Evolutionary conservation across 495 filamentous ascomycete genomes (phyloP).

Genomic region (Hyaloscypha hepaticicola): DNA sequence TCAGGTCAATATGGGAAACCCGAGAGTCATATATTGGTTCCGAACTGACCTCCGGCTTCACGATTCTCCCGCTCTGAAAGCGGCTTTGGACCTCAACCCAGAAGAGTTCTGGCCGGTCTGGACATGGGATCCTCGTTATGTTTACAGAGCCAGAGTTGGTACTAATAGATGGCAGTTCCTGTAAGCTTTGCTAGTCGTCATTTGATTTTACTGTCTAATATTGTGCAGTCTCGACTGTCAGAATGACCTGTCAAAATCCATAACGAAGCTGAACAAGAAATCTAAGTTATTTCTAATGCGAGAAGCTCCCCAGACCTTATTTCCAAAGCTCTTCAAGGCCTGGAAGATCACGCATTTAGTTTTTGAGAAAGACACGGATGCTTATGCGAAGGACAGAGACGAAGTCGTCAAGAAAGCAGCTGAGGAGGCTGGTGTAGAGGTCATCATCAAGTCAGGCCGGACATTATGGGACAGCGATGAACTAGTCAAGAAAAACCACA

Average conservation of each 20-base stretch:
- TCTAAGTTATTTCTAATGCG: constrained; percentile 66
- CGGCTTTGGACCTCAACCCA: constrained; percentile 61
- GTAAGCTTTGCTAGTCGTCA: constrained; percentile 29
- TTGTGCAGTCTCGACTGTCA: constrained; percentile 58
- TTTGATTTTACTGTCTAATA: constrained; percentile 9
- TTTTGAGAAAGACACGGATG: constrained; percentile 72
- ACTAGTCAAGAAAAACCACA: constrained; percentile 57
- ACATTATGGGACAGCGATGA: constrained; percentile 69
- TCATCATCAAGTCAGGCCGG: constrained; percentile 56
- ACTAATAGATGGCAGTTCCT: constrained; percentile 67
- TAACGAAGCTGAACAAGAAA: constrained; percentile 59
- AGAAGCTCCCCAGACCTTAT: constrained; percentile 64
- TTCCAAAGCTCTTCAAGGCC: constrained; percentile 64
- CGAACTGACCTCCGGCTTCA: constrained; percentile 71
- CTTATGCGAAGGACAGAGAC: constrained; percentile 63
- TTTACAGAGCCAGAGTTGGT: constrained; percentile 63
- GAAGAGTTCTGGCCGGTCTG: constrained; percentile 62
- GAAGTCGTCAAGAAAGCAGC: constrained; percentile 51
- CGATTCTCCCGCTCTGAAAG: constrained; percentile 66
- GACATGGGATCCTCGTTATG: constrained; percentile 74
- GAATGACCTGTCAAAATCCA: constrained; percentile 57
- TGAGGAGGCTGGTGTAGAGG: constrained; percentile 60
- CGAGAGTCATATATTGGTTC: constrained; percentile 72
- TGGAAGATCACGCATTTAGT: constrained; percentile 70
- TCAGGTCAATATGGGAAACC: constrained; percentile 39